These are phyloP conservation scores for Tylopilus intermedius DNA, from an alignment of 768 basidiomycete genomes.

Conservation along the genomic window DNA sequence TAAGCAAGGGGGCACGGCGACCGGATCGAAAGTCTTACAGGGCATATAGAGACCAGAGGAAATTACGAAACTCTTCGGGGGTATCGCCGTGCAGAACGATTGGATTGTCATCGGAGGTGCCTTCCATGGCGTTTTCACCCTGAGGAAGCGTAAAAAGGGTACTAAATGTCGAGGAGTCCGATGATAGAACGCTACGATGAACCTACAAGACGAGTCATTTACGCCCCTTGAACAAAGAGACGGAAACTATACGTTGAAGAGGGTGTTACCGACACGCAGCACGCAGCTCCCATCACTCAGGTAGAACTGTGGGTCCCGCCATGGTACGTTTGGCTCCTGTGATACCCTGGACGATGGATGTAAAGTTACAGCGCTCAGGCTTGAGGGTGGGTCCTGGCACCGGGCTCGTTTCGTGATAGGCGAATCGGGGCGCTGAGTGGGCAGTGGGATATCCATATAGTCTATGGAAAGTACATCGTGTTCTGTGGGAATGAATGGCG, in stretches of 20 bases:
- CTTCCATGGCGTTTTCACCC: slow-evolving; percentile 48
- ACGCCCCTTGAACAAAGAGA: not conserved
- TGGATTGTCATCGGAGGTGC: slow-evolving; percentile 59
- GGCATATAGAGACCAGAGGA: slow-evolving; percentile 75
- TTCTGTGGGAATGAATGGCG: slow-evolving; percentile 22
- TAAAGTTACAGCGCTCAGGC: not conserved
- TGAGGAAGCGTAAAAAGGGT: slow-evolving; percentile 67
- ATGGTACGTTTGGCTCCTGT: slow-evolving; percentile 11
- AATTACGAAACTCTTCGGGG: slow-evolving; percentile 61
- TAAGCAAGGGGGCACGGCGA: not conserved
- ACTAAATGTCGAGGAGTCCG: slow-evolving; percentile 60
- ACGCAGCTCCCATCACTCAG: slow-evolving; percentile 67
- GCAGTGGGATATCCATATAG: not conserved
- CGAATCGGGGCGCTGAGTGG: slow-evolving; percentile 7
- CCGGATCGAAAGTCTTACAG: slow-evolving; percentile 41
- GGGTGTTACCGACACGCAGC: slow-evolving; percentile 53
- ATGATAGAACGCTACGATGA: slow-evolving; percentile 55
- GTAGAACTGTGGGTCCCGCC: slow-evolving; percentile 54
- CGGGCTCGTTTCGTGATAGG: slow-evolving; percentile 10
- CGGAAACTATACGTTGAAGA: slow-evolving; percentile 59
- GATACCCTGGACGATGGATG: not conserved
- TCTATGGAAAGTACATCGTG: slow-evolving; percentile 11
- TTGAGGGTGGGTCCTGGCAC: slow-evolving; percentile 7
- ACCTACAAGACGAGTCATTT: slow-evolving; percentile 35
- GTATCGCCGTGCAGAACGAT: slow-evolving; percentile 61